These are phyloP conservation scores for Myriangium duriaei DNA, from an alignment of 2,329 filamentous ascomycete species.

Conservation along the genomic window DNA sequence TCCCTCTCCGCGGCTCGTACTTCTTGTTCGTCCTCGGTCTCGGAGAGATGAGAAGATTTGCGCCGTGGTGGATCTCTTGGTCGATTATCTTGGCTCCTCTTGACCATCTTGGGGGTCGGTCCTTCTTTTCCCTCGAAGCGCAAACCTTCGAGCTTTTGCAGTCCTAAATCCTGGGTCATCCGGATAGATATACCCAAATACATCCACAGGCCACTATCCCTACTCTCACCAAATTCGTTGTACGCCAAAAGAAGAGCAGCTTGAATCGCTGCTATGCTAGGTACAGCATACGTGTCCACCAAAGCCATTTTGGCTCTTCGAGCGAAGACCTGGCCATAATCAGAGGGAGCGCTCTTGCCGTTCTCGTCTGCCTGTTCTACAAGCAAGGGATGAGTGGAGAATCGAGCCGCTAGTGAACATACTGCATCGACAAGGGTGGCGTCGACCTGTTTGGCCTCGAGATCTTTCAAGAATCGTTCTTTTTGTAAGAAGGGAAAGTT, in stretches of 20 bases:
- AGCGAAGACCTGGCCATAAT: conserved; percentile 66
- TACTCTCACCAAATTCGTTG: conserved; percentile 76
- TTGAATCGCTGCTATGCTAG: conserved; percentile 71
- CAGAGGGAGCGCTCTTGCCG: conserved; percentile 38
- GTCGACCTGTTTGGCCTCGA: conserved; percentile 70
- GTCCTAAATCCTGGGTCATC: conserved; percentile 65
- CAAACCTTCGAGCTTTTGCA: conserved; percentile 71
- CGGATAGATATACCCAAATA: conserved; percentile 79
- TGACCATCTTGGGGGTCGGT: conserved; percentile 44
- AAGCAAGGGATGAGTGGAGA: conserved; percentile 50
- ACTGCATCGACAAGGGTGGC: conserved; percentile 78
- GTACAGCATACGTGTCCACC: conserved; percentile 70
- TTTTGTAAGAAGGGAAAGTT: conserved; percentile 74
- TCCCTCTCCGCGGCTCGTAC: conserved; percentile 63
- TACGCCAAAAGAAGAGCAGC: conserved; percentile 75
- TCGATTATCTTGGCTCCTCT: conserved; percentile 20
- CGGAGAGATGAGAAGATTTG: conserved; percentile 25
- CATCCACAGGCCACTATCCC: conserved; percentile 89
- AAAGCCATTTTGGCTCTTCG: conserved; percentile 72
- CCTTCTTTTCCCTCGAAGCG: conserved; percentile 43
- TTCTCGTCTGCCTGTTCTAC: conserved; percentile 39
- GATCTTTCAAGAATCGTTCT: conserved; percentile 58
- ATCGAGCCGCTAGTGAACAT: conserved; percentile 69
- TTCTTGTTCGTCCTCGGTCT: conserved; percentile 34
- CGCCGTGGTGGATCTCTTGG: conserved; percentile 19